These are phyloP conservation scores for Malus sieversii DNA, from an alignment of 306 rosid species.

Conservation along the genomic window DNA sequence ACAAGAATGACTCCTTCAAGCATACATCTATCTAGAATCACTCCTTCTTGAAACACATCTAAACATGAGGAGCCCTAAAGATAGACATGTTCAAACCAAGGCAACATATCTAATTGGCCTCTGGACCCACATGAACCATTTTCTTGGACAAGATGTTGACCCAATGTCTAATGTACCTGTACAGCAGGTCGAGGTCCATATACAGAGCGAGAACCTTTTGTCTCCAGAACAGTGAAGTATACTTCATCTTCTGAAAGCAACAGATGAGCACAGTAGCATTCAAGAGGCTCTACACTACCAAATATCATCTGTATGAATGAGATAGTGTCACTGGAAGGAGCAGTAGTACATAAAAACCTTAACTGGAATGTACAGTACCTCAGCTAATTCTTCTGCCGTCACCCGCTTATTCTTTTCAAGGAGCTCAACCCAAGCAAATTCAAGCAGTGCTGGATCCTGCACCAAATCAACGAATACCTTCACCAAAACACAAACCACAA, in stretches of 20 bases:
- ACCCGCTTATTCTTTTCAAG: conserved; percentile 73
- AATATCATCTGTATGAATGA: conserved; percentile 71
- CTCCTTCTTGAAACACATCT: background rate
- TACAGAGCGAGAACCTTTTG: conserved; percentile 57
- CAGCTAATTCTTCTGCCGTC: conserved; percentile 76
- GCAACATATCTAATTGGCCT: background rate
- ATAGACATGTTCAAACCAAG: background rate
- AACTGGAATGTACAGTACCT: conserved; percentile 39
- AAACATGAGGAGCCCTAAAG: background rate
- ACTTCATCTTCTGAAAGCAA: conserved; percentile 82
- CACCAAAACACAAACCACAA: conserved; percentile 2
- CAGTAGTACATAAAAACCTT: conserved; percentile 8
- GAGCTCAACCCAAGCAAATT: conserved; percentile 96
- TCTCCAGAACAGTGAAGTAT: conserved; percentile 74
- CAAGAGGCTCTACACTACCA: conserved; percentile 77
- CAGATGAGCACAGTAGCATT: conserved; percentile 83
- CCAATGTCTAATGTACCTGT: conserved; percentile 51
- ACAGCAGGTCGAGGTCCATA: conserved; percentile 78
- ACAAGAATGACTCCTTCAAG: background rate
- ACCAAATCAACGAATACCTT: conserved; percentile 23
- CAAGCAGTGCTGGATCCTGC: conserved; percentile 81
- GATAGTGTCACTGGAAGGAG: conserved; percentile 26
- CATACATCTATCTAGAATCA: background rate
- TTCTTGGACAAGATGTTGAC: background rate
- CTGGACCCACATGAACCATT: background rate